Evolutionary conservation across 495 filamentous ascomycete genomes (phyloP).

Genomic region (Penicillium paxilli): DNA sequence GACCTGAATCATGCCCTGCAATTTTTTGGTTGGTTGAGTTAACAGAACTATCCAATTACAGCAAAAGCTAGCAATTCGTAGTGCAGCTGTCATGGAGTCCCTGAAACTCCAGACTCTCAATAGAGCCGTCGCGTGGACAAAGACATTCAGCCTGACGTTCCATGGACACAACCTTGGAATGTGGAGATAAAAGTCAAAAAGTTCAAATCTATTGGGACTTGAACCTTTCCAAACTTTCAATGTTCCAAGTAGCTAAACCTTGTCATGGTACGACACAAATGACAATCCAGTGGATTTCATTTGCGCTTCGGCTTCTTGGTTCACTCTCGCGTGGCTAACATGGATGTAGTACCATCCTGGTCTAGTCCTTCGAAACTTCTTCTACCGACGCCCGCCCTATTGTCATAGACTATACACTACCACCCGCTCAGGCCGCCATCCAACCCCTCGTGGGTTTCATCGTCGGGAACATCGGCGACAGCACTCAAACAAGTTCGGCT

Average conservation of each 20-base stretch:
- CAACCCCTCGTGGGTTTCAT: background rate
- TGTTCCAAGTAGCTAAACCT: no score
- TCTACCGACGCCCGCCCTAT: background rate
- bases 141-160: background rate
- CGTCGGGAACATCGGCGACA: constrained; percentile 3
- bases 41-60: background rate
- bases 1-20: background rate
- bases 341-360: background rate
- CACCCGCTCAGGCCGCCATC: constrained; percentile 3
- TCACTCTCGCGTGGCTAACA: background rate
- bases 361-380: background rate
- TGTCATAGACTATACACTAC: background rate
- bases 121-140: background rate
- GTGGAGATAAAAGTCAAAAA: constrained; percentile 1
- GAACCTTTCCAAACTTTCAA: no score
- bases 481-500: constrained; percentile 12
- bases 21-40: background rate
- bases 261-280: background rate
- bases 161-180: constrained; percentile 1
- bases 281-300: background rate
- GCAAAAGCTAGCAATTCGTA: background rate
- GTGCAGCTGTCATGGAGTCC: background rate
- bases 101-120: background rate
- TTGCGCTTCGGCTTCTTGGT: background rate
- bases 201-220: background rate